Evolutionary conservation across 495 filamentous ascomycete genomes (phyloP).

Genomic region (Penicillium dipodomyicola): DNA sequence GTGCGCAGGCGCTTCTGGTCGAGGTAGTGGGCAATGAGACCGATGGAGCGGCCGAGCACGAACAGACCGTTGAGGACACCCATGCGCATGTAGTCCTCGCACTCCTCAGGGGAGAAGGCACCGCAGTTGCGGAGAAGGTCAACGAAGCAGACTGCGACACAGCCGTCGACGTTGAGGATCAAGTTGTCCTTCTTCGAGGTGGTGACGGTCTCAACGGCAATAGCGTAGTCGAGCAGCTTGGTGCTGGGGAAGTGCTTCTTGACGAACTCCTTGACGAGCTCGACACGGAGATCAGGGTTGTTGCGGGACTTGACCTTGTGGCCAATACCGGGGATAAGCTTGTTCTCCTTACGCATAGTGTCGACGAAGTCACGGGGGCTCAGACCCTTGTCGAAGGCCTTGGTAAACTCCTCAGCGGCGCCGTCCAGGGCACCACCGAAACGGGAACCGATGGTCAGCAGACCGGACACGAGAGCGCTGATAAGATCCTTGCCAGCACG

Average conservation of each 20-base stretch:
- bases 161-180: slow-evolving; percentile 98
- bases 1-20: slow-evolving; percentile 99
- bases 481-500: slow-evolving; percentile 98
- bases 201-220: slow-evolving; percentile 96
- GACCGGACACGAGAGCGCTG: slow-evolving; percentile 89
- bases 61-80: slow-evolving; percentile 99
- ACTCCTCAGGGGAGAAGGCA: slow-evolving; percentile 70
- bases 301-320: slow-evolving; percentile 99
- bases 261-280: slow-evolving; percentile 98
- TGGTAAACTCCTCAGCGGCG: slow-evolving; percentile 97
- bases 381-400: slow-evolving; percentile 95
- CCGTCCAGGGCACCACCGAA: slow-evolving; percentile 99
- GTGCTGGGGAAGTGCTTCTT: slow-evolving; percentile 93
- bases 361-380: slow-evolving; percentile 99
- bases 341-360: slow-evolving; percentile 98
- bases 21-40: slow-evolving; percentile 98
- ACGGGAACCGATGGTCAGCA: slow-evolving; percentile 94
- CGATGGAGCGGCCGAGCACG: slow-evolving; percentile 92
- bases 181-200: slow-evolving; percentile 99
- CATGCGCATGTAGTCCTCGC: slow-evolving; percentile 66
- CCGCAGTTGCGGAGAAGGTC: slow-evolving; percentile 97
- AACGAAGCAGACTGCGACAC: slow-evolving; percentile 97
- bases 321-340: slow-evolving; percentile 98
- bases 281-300: slow-evolving; percentile 98
- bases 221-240: slow-evolving; percentile 97